Evolutionary conservation across 1,139 yeast species (phyloP).

Genomic region (Yamadazyma jaroonii): DNA sequence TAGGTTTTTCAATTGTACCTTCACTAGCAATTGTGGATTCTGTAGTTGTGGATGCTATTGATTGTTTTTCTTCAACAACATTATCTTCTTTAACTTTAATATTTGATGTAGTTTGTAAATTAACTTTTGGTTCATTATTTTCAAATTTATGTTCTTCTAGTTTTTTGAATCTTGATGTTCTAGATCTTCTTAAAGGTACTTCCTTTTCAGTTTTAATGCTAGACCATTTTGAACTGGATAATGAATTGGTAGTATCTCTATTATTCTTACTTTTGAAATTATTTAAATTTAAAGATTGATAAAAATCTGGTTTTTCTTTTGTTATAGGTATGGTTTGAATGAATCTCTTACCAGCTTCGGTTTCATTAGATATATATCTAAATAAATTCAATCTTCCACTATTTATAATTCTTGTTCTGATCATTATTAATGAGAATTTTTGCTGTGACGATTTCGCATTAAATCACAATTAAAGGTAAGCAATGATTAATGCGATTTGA

Average conservation of each 20-base stretch:
- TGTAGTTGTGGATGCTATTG: constrained; percentile 4
- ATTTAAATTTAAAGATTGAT: constrained; percentile 25
- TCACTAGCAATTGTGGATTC: constrained; percentile 3
- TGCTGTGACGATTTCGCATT: constrained; percentile 2
- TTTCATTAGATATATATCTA: constrained; percentile 26
- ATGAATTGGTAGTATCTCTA: constrained; percentile 12
- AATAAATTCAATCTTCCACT: constrained; percentile 15
- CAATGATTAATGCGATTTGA: constrained; percentile 4
- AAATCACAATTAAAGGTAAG: constrained; percentile 4
- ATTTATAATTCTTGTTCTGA: constrained; percentile 13
- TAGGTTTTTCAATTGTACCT: constrained; percentile 11
- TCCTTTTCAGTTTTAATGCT: constrained; percentile 17
- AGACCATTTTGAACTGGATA: constrained; percentile 21
- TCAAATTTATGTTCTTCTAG: constrained; percentile 14
- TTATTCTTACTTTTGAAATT: constrained; percentile 12
- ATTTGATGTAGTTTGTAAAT: constrained; percentile 3
- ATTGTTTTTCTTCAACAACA: neutral
- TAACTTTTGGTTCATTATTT: constrained; percentile 10
- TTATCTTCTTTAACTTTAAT: constrained; percentile 1
- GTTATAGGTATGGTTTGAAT: constrained; percentile 41
- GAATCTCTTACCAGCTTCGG: constrained; percentile 33
- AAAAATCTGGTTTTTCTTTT: constrained; percentile 21
- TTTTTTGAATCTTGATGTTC: constrained; percentile 35
- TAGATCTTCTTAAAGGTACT: constrained; percentile 27
- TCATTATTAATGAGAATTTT: constrained; percentile 4